Percentiles rank a stretch among this genome's conserved stretches.
Conservation (phyloP, 108 stramenopile species). For the Ochromonas danica region DNA sequence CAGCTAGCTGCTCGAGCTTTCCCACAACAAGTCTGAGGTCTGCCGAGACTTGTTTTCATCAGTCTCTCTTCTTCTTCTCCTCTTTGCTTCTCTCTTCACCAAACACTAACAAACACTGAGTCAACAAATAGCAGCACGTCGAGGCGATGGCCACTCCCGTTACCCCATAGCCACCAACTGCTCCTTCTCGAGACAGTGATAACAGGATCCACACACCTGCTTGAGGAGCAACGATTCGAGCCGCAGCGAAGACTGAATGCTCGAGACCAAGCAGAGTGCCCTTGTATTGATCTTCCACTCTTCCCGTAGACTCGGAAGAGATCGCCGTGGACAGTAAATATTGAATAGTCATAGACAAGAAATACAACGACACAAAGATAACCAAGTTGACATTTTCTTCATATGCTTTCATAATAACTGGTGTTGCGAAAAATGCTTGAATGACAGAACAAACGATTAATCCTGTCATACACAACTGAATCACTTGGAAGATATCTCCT, state of each 20-base stretch:
- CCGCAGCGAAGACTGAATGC: slow-evolving; percentile 71
- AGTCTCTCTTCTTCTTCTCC: too few relatives aligned
- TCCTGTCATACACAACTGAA: neutral
- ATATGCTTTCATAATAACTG: neutral
- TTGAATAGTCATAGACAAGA: neutral
- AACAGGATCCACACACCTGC: slow-evolving; percentile 60
- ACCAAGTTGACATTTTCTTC: neutral
- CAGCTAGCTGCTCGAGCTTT: too few relatives aligned
- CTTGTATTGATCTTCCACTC: slow-evolving; percentile 56
- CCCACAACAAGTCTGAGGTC: too few relatives aligned
- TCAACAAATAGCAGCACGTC: too few relatives aligned
- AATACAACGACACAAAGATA: neutral
- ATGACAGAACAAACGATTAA: neutral
- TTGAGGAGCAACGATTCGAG: slow-evolving; percentile 65
- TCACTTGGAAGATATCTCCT: slow-evolving; percentile 47
- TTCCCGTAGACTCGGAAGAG: slow-evolving; percentile 70
- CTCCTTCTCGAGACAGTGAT: too few relatives aligned
- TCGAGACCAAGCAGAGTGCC: slow-evolving; percentile 73
- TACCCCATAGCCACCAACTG: too few relatives aligned
- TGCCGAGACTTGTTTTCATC: too few relatives aligned
- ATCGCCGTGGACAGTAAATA: slow-evolving; percentile 69
- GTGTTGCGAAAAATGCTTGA: neutral
- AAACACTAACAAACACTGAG: too few relatives aligned
- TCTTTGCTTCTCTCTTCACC: too few relatives aligned
- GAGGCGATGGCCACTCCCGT: too few relatives aligned